Evolutionary conservation across 108 stramenopile species (phyloP), one percentile per base, ranked within the genome.

Genomic region (Discostella pseudostelligera): DNA sequence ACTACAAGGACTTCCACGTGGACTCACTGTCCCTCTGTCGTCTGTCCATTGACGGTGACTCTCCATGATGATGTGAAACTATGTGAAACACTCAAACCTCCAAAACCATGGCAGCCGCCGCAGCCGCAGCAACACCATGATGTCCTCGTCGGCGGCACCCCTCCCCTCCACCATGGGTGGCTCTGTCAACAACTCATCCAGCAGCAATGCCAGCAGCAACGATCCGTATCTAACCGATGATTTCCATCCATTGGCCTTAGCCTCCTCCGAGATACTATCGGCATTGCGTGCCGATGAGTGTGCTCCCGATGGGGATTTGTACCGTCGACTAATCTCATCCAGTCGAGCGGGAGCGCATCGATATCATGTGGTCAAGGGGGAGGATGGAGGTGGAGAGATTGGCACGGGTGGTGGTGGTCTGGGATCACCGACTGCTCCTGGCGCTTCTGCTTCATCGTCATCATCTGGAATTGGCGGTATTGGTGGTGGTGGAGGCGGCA

Each of bases 271-370:
- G 8, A 72, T 94, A 48, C 65, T 87, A 35, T 17, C 59, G 11
- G 85, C 86, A 40, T 71, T 94, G 0, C 84, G 93, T 8, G 76
- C 75, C 20, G 93, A 94, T 56, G 93, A 94, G 72, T 56, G 79
- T 14, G 81, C 79, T 55, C 76, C 83, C 39, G 84, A 88, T 46
- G 83, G 78, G 32, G 93, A 94, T 59, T 62, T 94, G n/a, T 87
- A 89, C 73, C 85, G 88, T 20, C 76, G 88, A 2, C 64, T 94
- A 21, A 61, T 65, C 12, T 67, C 65, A 1, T 46, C 62, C 28
- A 17, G 10, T 17, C 46, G 68, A 1, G 49, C 7, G 29, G 37
- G 48, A 3, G 62, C 69, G 32, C 65, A 66, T 35, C 54, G 35
- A 0, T 65, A 74, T 12, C 56, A 55, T 59, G 28, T 16, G 10